Base-by-base conservation (phyloP, 2,329 filamentous ascomycete genomes). In the Fusarium sp. region DNA sequence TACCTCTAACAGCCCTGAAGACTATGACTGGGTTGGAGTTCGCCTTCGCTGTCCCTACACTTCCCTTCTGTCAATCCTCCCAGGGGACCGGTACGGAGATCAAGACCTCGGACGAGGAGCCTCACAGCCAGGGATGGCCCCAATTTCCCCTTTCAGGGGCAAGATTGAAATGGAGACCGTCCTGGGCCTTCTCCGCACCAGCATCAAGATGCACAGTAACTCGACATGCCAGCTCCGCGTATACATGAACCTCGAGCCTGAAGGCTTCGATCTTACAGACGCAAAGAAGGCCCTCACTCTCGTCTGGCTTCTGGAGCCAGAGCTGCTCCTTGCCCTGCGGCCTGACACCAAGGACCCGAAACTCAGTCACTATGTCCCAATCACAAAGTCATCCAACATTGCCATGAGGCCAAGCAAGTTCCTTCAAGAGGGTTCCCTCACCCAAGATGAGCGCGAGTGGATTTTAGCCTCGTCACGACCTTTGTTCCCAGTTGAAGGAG, bases 11-110 rank as follows among this genome's bases (percentile, higher is more conserved):
- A 72, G 76, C 42, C 76, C 77, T 5, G 37, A 27, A 2, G 78
- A 78, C 4, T 74, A 73, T 24, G 77, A 78, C 35, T 80, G 74
- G 71, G 69, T 79, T 11, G 80, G 78, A 11, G 70, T 79, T 56
- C 76, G 69, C 38, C 64, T 79, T 29, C 70, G 77, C n/a, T 76
- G 71, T 18, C 78, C 77, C 2, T 66, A 54, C 38, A 34, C 10
- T 6, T 22, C 61, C 1, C n/a, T 70, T 22, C 47, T n/a, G 5
- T 61, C 38, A 16, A 34, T 64, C 40, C 62, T 59, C 18, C 34
- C 45, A 13, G 16, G 8, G 1, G 56, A 64, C 22, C 24, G 22
- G 29, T 42, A 22, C 2, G 65, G 61, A 16, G 34, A 58, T n/a
- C 31, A 40, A 22, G 38, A 59, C 22, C 59, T 67, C 20, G 64